phyloP scores from a whole-genome alignment of 2,329 filamentous ascomycete genomes.

The Zarea fungicola region DNA sequence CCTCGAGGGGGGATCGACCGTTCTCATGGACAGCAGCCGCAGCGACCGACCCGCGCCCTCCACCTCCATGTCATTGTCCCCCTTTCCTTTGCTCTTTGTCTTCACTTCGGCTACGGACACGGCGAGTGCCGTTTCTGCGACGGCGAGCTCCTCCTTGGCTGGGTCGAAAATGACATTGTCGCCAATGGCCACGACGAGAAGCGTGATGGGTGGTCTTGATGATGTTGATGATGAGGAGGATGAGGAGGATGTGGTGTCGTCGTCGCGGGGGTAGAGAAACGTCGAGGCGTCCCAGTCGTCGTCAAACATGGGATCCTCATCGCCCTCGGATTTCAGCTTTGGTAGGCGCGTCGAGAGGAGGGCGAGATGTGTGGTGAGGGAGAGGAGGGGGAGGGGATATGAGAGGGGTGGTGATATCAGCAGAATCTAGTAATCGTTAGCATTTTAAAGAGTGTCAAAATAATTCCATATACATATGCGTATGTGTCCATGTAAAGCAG shows the following conservation, averaged over 20 bases:
- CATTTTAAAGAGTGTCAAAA: no score
- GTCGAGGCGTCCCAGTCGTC: conserved; percentile 91
- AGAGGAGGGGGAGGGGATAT: conserved; percentile 88
- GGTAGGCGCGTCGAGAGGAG: conserved; percentile 84
- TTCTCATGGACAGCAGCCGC: conserved; percentile 62
- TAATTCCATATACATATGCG: no score
- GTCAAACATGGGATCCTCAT: conserved; percentile 96
- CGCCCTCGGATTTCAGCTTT: conserved; percentile 76
- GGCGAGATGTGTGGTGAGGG: conserved; percentile 87
- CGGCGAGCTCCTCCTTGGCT: conserved; percentile 82
- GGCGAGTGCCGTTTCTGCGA: conserved; percentile 84
- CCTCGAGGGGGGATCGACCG: conserved; percentile 68
- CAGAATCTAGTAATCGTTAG: conserved; percentile 59
- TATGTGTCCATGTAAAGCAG: no score
- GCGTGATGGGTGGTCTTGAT: conserved; percentile 73
- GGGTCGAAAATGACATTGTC: conserved; percentile 94
- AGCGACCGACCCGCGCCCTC: conserved; percentile 37
- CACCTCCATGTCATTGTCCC: conserved; percentile 38
- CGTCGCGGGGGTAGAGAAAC: conserved; percentile 63
- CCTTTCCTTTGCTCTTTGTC: conserved; percentile 14
- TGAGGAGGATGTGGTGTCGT: not conserved
- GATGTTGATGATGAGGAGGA: conserved; percentile 24
- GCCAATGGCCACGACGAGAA: conserved; percentile 82
- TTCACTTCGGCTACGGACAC: conserved; percentile 63
- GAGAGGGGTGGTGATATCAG: conserved; percentile 89